These are phyloP conservation scores for Hypholoma sublateritium DNA, from an alignment of 768 basidiomycete genomes.

Conservation along the genomic window DNA sequence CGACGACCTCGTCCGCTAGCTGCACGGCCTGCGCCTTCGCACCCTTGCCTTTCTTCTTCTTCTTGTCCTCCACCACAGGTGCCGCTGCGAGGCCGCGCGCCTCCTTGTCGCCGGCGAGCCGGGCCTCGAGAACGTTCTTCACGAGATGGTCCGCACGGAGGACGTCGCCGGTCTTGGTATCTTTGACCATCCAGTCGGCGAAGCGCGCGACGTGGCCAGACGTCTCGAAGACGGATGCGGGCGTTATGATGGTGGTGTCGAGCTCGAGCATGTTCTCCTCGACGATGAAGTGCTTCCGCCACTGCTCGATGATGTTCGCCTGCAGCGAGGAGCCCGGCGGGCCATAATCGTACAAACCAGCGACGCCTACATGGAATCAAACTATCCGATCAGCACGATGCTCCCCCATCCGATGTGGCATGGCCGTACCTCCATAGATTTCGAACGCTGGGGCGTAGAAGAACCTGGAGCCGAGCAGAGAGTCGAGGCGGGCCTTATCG, in stretches of 20 bases:
- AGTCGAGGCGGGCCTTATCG: conserved; percentile 84
- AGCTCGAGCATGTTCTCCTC: conserved; percentile 99
- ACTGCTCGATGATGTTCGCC: conserved; percentile 94
- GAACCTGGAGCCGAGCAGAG: conserved; percentile 85
- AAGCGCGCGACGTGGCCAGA: conserved; percentile 98
- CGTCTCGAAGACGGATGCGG: conserved; percentile 90
- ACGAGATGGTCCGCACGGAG: conserved; percentile 96
- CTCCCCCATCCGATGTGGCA: not conserved
- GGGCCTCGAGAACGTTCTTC: conserved; percentile 86
- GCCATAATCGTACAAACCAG: conserved; percentile 97
- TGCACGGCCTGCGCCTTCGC: conserved; percentile 68
- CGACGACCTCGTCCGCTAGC: conserved; percentile 70
- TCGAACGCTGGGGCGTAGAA: conserved; percentile 99
- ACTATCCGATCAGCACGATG: conserved; percentile 6
- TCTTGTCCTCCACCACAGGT: conserved; percentile 64
- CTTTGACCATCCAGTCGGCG: conserved; percentile 99
- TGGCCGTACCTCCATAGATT: conserved; percentile 88
- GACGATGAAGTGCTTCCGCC: conserved; percentile 97
- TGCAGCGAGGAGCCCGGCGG: conserved; percentile 95
- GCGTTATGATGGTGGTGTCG: conserved; percentile 98
- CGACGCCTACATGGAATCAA: conserved; percentile 64
- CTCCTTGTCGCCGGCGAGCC: conserved; percentile 88
- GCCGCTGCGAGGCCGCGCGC: conserved; percentile 75
- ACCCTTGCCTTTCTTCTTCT: conserved; percentile 72
- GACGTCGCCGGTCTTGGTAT: conserved; percentile 91